Evolutionary conservation across 148 eudicot genomes (phyloP).

Genomic region (Fagopyrum homotropicum): DNA sequence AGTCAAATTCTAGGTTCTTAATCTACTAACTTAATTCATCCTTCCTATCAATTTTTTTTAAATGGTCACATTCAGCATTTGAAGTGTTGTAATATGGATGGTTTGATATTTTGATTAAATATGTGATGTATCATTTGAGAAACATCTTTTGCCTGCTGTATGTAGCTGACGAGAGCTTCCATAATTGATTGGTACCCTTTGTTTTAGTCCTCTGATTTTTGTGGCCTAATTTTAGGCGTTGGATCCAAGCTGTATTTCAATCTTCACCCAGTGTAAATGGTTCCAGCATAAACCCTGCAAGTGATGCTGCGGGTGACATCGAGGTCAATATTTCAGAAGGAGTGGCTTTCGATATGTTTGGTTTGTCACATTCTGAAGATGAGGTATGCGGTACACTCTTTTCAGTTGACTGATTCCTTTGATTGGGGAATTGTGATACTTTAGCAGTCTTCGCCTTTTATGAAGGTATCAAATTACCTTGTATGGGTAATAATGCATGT

Average conservation of each 20-base stretch:
- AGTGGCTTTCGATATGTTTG: constrained; percentile 77
- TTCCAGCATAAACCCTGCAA: constrained; percentile 16
- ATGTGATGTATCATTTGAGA: neutral
- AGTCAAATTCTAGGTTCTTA: too few relatives aligned
- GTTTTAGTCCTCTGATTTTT: neutral
- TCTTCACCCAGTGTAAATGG: constrained; percentile 18
- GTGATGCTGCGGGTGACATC: constrained; percentile 18
- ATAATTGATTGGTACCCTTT: constrained; percentile 8
- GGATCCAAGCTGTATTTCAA: constrained; percentile 88
- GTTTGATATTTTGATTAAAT: neutral
- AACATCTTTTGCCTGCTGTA: neutral
- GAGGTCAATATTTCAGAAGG: constrained; percentile 89
- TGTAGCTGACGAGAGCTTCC: neutral
- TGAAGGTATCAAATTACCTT: neutral
- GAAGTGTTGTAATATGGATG: neutral
- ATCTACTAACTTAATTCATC: too few relatives aligned
- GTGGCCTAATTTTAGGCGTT: constrained; percentile 52
- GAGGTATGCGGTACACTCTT: constrained; percentile 44
- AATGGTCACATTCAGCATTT: neutral
- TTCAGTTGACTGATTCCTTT: neutral
- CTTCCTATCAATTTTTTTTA: neutral
- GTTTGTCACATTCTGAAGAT: constrained; percentile 38
- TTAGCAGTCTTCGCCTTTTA: neutral
- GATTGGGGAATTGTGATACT: neutral
- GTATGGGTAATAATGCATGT: neutral